These are phyloP conservation scores for Triticum monococcum DNA, from an alignment of 176 grass and related monocot genomes.

Conservation along the genomic window DNA sequence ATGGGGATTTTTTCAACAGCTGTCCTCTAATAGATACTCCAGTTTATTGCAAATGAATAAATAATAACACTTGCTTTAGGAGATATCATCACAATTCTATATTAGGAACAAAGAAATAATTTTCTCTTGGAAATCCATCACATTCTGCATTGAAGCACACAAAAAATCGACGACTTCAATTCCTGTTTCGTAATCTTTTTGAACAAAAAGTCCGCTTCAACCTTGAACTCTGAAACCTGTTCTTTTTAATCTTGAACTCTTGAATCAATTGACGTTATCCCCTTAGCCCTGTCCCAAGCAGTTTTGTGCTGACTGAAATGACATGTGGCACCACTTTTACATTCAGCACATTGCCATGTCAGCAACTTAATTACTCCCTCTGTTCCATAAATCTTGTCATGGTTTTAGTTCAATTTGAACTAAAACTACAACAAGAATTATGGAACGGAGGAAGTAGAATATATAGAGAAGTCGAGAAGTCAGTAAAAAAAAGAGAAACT, in stretches of 20 bases:
- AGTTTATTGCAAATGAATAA: neutral
- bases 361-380: neutral
- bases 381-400: no score
- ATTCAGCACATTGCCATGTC: neutral
- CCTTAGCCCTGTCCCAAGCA: neutral
- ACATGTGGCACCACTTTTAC: neutral
- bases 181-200: slow-evolving; percentile 1
- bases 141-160: slow-evolving; percentile 4
- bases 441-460: no score
- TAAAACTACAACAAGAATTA: no score
- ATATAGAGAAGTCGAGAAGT: neutral
- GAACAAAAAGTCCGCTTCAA: neutral
- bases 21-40: slow-evolving; percentile 15
- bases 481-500: neutral
- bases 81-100: slow-evolving; percentile 12
- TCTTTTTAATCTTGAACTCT: neutral
- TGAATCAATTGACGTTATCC: neutral
- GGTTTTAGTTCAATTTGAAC: no score
- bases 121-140: neutral
- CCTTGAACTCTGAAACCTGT: neutral
- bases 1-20: neutral
- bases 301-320: neutral
- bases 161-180: neutral
- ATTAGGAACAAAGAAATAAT: neutral
- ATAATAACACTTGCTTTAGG: neutral